A percentile compares a stretch with the other conserved stretches of the same genome.
These are phyloP conservation scores for Xylaria intraflava DNA, from an alignment of 495 filamentous ascomycete genomes.

Conservation along the genomic window DNA sequence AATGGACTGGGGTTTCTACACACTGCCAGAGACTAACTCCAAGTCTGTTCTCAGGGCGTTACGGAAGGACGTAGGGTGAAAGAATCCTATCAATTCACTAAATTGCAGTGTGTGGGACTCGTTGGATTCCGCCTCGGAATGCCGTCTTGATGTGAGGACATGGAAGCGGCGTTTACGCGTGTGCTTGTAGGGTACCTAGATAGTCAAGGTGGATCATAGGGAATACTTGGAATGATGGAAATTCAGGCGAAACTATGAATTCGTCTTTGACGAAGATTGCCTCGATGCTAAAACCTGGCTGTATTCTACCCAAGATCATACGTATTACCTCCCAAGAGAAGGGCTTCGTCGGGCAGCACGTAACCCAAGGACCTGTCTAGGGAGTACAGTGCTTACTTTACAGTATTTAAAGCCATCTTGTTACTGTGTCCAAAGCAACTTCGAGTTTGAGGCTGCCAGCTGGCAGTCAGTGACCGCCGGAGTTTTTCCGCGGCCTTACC, in stretches of 20 bases:
- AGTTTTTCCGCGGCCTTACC: slow-evolving; percentile 14
- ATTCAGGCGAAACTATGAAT: neutral
- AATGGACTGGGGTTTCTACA: neutral
- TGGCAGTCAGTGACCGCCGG: slow-evolving; percentile 5
- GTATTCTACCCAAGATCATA: neutral
- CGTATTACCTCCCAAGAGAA: too few species aligned
- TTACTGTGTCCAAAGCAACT: too few species aligned
- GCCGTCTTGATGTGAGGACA: neutral
- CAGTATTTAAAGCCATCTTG: neutral
- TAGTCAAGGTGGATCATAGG: neutral
- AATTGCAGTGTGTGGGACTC: too few species aligned
- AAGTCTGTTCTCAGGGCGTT: neutral
- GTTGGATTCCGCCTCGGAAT: neutral
- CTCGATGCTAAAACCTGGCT: too few species aligned
- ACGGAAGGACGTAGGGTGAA: neutral
- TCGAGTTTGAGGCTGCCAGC: too few species aligned
- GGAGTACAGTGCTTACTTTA: neutral
- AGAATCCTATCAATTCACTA: too few species aligned
- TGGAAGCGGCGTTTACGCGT: neutral
- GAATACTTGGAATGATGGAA: neutral
- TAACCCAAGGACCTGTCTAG: neutral
- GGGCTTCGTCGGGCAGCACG: too few species aligned
- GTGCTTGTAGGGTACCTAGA: too few species aligned
- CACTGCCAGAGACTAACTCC: neutral
- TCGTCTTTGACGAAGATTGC: neutral